Percentiles rank a stretch among this genome's conserved stretches.
These are phyloP conservation scores for Candolleomyces aberdarensis DNA, from an alignment of 768 basidiomycete species.

Conservation along the genomic window DNA sequence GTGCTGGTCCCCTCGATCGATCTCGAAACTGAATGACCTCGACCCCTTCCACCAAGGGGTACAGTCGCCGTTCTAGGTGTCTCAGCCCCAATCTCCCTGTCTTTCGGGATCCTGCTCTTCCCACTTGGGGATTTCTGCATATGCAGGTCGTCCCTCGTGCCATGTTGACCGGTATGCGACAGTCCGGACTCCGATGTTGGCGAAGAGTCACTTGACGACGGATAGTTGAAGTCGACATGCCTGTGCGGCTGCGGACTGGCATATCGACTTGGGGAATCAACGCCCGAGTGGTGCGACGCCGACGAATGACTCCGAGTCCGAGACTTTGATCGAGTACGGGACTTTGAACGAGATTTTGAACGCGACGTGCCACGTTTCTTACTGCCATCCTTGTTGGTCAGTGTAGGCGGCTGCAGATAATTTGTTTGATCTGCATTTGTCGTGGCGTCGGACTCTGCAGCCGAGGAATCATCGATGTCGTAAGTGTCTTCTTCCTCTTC, in stretches of 20 bases:
- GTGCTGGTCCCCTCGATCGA: conserved; percentile 33
- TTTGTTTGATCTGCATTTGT: conserved; percentile 13
- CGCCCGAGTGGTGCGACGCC: conserved; percentile 47
- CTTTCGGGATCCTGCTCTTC: conserved; percentile 52
- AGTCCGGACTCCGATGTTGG: conserved; percentile 30
- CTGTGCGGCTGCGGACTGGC: conserved; percentile 49
- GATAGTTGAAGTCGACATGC: conserved; percentile 49
- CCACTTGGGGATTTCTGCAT: conserved; percentile 31
- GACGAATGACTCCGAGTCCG: conserved; percentile 41
- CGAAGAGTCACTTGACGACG: conserved; percentile 35
- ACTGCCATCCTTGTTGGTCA: conserved; percentile 2
- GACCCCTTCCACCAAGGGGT: conserved; percentile 29
- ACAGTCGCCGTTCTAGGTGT: conserved; percentile 54
- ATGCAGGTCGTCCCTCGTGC: conserved; percentile 31
- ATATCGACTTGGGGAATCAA: conserved; percentile 63
- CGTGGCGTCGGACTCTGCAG: conserved; percentile 24
- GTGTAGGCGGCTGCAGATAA: conserved; percentile 12
- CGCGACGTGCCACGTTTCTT: conserved; percentile 14
- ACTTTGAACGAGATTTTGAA: conserved; percentile 33
- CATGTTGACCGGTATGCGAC: conserved; percentile 25
- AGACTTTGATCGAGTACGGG: conserved; percentile 28
- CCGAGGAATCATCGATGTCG: conserved; percentile 91
- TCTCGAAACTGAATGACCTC: conserved; percentile 32
- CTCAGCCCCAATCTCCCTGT: conserved; percentile 38
- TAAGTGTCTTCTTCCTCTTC: conserved; percentile 65